phyloP scores from a whole-genome alignment of 2,329 filamentous ascomycete genomes.

The Botrytis elliptica region DNA sequence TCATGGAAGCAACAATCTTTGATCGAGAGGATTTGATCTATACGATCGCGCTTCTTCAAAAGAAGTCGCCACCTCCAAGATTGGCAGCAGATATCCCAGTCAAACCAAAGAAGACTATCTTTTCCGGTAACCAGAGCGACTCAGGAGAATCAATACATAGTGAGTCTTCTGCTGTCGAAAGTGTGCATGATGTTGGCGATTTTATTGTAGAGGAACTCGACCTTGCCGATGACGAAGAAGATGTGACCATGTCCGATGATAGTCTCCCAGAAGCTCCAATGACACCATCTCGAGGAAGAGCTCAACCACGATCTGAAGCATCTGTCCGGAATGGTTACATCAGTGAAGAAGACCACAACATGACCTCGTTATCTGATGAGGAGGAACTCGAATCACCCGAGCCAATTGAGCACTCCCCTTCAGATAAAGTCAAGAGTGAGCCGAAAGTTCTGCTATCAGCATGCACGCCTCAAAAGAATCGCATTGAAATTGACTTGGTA shows the following conservation, averaged over 20 bases:
- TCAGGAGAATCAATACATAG: slow-evolving; percentile 33
- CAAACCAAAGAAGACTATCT: slow-evolving; percentile 23
- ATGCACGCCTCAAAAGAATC: neutral
- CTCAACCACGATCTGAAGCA: neutral
- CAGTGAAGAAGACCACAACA: neutral
- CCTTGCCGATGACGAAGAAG: slow-evolving; percentile 33
- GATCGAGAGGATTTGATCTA: slow-evolving; percentile 56
- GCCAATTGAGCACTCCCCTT: neutral
- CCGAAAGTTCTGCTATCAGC: neutral
- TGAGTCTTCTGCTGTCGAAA: slow-evolving; percentile 33
- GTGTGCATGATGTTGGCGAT: slow-evolving; percentile 47
- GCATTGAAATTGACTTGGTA: neutral
- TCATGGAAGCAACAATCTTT: slow-evolving; percentile 64
- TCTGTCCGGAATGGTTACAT: neutral
- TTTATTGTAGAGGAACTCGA: slow-evolving; percentile 48
- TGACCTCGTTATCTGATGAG: neutral
- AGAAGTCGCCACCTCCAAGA: slow-evolving; percentile 44
- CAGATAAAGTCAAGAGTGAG: neutral
- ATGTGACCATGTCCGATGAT: slow-evolving; percentile 24
- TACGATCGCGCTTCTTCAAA: slow-evolving; percentile 48
- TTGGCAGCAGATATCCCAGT: slow-evolving; percentile 13
- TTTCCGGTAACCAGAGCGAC: slow-evolving; percentile 24
- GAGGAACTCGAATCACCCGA: neutral
- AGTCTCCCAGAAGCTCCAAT: slow-evolving; percentile 5
- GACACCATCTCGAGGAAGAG: neutral